phyloP scores from a whole-genome alignment of 2,329 filamentous ascomycete species.

The Fusarium equiseti region DNA sequence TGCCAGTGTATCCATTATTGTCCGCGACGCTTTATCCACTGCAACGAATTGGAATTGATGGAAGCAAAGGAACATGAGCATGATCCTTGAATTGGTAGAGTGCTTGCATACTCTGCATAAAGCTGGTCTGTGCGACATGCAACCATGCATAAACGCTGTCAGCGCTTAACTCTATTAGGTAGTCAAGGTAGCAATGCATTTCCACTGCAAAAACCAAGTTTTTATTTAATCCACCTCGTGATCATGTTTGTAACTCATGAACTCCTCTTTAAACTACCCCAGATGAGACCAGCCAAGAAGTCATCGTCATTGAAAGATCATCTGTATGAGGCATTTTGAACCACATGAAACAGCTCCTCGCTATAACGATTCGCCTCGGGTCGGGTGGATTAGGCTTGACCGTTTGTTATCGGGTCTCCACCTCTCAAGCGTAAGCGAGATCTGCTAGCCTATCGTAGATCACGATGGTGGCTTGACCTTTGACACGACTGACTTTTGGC shows the following conservation, averaged over 20 bases:
- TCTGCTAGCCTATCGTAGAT: constrained; percentile 27
- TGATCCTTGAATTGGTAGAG: constrained; percentile 8
- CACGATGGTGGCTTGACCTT: constrained; percentile 8
- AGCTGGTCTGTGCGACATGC: constrained; percentile 5
- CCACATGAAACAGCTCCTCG: neutral
- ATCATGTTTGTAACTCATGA: neutral
- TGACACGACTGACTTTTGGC: constrained; percentile 1
- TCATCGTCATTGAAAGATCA: neutral
- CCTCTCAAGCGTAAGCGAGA: constrained; percentile 3
- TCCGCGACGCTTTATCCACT: too few relatives aligned
- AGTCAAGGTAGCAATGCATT: constrained; percentile 7
- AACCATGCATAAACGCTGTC: neutral
- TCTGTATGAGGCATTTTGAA: constrained; percentile 2
- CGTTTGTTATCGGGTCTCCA: constrained; percentile 9
- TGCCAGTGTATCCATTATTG: constrained; percentile 2
- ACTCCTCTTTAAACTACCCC: neutral
- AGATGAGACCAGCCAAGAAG: neutral
- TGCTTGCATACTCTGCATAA: constrained; percentile 10
- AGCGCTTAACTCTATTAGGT: neutral
- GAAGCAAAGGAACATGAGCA: neutral
- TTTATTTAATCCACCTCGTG: neutral
- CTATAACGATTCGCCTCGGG: constrained; percentile 1
- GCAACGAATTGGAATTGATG: neutral
- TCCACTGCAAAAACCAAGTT: neutral
- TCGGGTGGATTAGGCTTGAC: constrained; percentile 8